phyloP scores from a whole-genome alignment of 2,329 filamentous ascomycete species.

The Simplicillium sp. region DNA sequence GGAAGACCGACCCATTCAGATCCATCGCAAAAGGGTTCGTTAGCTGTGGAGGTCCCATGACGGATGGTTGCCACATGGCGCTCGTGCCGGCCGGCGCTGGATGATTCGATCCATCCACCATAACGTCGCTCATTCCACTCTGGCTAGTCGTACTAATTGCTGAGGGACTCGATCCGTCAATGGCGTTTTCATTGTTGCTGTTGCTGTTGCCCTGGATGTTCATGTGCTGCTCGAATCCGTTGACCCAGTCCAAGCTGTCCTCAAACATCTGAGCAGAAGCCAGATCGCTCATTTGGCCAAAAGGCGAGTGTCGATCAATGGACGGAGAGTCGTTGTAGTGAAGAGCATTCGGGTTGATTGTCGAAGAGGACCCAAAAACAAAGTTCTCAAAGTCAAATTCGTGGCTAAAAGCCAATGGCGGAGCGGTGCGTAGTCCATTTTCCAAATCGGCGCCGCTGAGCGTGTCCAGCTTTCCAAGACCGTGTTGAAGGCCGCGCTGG shows the following conservation, averaged over 20 bases:
- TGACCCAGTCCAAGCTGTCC: constrained; percentile 73
- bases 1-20: constrained; percentile 63
- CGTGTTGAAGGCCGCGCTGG: constrained; percentile 56
- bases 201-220: constrained; percentile 38
- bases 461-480: constrained; percentile 77
- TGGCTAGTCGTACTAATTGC: constrained; percentile 93
- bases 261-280: constrained; percentile 54
- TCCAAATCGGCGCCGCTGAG: constrained; percentile 55
- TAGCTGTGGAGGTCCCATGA: constrained; percentile 61
- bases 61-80: constrained; percentile 59
- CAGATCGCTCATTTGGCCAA: constrained; percentile 49
- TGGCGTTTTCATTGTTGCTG: constrained; percentile 60
- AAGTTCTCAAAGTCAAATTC: constrained; percentile 61
- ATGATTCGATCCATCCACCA: constrained; percentile 73
- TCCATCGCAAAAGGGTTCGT: constrained; percentile 67
- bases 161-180: constrained; percentile 91
- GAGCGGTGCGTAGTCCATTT: constrained; percentile 69
- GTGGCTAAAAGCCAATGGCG: constrained; percentile 51
- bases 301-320: constrained; percentile 53
- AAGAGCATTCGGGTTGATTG: constrained; percentile 63
- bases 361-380: constrained; percentile 58
- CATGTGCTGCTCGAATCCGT: constrained; percentile 71
- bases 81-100: constrained; percentile 41
- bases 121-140: constrained; percentile 81
- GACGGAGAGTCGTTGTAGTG: constrained; percentile 71